These are phyloP conservation scores for Ceratobasidium papillatum DNA, from an alignment of 1,284 basidiomycete species.

Conservation along the genomic window DNA sequence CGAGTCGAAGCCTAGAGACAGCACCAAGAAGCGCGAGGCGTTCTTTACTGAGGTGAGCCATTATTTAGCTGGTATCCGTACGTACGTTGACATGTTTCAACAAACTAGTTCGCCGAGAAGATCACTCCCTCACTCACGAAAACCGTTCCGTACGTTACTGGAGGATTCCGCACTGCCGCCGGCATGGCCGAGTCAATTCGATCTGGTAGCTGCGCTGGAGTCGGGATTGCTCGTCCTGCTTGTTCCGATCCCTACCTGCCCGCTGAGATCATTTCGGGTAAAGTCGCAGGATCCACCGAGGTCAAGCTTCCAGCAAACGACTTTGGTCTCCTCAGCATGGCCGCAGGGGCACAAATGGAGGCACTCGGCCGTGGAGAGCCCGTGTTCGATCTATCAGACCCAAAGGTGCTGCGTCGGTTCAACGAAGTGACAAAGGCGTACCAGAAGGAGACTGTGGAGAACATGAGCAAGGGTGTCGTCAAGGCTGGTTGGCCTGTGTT, in stretches of 20 bases:
- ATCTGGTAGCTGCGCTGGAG: conserved; percentile 51
- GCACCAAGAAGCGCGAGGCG: conserved; percentile 54
- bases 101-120: conserved; percentile 56
- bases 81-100: conserved; percentile 27
- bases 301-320: not conserved
- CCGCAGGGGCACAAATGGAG: conserved; percentile 11
- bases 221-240: conserved; percentile 59
- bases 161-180: conserved; percentile 57
- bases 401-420: not conserved
- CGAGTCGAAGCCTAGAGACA: conserved; percentile 48
- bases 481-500: not conserved
- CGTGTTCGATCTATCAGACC: conserved; percentile 22
- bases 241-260: conserved; percentile 58
- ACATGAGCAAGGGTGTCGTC: not conserved
- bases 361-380: conserved; percentile 3
- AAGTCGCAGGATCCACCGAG: conserved; percentile 48
- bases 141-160: conserved; percentile 57
- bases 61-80: not conserved
- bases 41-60: conserved; percentile 51
- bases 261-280: conserved; percentile 54
- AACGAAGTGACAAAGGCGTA: not conserved
- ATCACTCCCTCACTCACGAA: conserved; percentile 53
- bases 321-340: not conserved
- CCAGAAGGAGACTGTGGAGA: not conserved
- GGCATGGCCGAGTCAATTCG: conserved; percentile 57